Percentiles rank a stretch among this genome's conserved stretches.
Evolutionary conservation across 305 asterid species (phyloP).

Genomic region (Fraxinus greggii): DNA sequence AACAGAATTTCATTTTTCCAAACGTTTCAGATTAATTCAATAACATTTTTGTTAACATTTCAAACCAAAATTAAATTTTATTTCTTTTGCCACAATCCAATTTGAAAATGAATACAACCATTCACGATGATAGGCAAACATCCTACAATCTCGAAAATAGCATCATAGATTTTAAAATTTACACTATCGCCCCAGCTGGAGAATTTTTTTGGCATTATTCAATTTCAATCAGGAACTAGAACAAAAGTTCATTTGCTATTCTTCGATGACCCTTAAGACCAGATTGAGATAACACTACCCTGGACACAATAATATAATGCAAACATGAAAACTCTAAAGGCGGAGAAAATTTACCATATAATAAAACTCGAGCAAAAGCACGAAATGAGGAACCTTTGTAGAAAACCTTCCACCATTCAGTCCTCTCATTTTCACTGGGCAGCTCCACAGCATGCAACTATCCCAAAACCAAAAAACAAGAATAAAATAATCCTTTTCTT

Average conservation of each 20-base stretch:
- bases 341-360: constrained; percentile 45
- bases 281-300: constrained; percentile 10
- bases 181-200: constrained; percentile 1
- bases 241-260: constrained; percentile 2
- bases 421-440: constrained; percentile 50
- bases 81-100: neutral
- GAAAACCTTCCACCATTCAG: constrained; percentile 59
- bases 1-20: neutral
- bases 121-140: neutral
- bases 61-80: neutral
- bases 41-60: neutral
- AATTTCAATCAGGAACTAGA: constrained; percentile 7
- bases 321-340: neutral
- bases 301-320: constrained; percentile 2
- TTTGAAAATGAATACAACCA: neutral
- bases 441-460: constrained; percentile 49
- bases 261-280: constrained; percentile 6
- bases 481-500: neutral
- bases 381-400: constrained; percentile 67
- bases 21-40: neutral
- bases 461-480: constrained; percentile 3
- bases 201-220: constrained; percentile 6
- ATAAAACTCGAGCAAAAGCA: constrained; percentile 60
- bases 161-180: neutral
- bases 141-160: neutral